Evolutionary conservation across 148 eudicot genomes (phyloP).

Genomic region (Linanthus parryae): DNA sequence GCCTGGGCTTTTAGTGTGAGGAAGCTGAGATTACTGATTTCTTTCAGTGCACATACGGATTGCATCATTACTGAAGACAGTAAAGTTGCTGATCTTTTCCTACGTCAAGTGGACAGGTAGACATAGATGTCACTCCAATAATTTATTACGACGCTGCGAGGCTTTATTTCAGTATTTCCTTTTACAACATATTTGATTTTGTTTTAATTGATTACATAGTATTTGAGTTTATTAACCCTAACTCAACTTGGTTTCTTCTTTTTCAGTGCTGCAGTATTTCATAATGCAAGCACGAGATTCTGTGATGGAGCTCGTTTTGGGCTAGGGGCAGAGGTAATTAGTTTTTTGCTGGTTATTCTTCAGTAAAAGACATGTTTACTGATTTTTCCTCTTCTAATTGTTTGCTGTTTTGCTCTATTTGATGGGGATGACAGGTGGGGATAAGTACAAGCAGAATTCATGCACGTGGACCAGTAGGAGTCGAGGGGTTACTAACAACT

Average conservation of each 20-base stretch:
- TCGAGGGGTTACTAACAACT: conserved; percentile 87
- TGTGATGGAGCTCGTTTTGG: conserved; percentile 96
- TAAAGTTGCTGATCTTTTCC: conserved; percentile 55
- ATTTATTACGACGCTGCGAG: too few relatives aligned
- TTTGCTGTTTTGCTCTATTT: background rate
- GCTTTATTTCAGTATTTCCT: background rate
- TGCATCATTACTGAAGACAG: conserved; percentile 73
- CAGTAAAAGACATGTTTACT: background rate
- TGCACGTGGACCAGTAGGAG: conserved; percentile 97
- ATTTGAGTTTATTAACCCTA: too few relatives aligned
- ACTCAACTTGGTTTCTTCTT: conserved; percentile 1
- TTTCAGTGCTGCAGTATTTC: conserved; percentile 94
- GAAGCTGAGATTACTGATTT: background rate
- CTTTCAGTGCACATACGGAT: conserved; percentile 78
- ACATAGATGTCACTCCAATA: too few relatives aligned
- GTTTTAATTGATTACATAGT: too few relatives aligned
- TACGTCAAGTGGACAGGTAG: conserved; percentile 85
- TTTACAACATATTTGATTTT: too few relatives aligned
- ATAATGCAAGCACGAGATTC: conserved; percentile 94
- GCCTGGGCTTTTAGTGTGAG: background rate
- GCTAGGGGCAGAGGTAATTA: conserved; percentile 83
- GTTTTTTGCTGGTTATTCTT: background rate
- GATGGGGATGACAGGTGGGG: conserved; percentile 56
- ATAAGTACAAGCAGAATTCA: conserved; percentile 91
- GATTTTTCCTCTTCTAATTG: background rate